phyloP scores from a whole-genome alignment of 2,329 filamentous ascomycete species.

The Paracoccidioides brasiliensis region DNA sequence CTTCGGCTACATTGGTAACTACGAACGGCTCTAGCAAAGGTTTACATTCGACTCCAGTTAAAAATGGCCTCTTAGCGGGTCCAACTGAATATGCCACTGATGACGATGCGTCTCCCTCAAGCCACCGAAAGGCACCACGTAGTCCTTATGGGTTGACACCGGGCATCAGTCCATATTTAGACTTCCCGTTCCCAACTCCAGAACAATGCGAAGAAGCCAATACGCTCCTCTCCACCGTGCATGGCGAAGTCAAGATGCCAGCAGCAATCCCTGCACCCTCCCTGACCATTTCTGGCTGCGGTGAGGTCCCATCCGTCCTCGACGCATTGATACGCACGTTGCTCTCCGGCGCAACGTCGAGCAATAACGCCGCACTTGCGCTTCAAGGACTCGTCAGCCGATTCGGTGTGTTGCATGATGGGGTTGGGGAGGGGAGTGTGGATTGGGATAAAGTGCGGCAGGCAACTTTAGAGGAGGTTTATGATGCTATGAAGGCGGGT shows the following conservation, averaged over 20 bases:
- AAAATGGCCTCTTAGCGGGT: too few species aligned
- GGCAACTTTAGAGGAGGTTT: slow-evolving; percentile 48
- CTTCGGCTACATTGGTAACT: too few species aligned
- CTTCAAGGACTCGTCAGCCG: slow-evolving; percentile 51
- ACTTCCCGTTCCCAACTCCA: slow-evolving; percentile 50
- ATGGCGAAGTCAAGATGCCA: slow-evolving; percentile 53
- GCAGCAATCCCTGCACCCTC: slow-evolving; percentile 57
- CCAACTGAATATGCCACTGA: too few species aligned
- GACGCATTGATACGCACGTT: slow-evolving; percentile 51
- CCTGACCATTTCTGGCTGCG: slow-evolving; percentile 56
- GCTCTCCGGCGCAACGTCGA: slow-evolving; percentile 48
- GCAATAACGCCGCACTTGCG: slow-evolving; percentile 48
- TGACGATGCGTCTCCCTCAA: too few species aligned
- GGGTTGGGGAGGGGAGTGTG: slow-evolving; percentile 57
- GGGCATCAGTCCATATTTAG: slow-evolving; percentile 51
- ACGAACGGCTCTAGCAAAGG: too few species aligned
- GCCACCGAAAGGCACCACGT: slow-evolving; percentile 6
- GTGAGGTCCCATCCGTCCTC: slow-evolving; percentile 51
- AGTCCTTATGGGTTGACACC: slow-evolving; percentile 30
- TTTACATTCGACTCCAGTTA: too few species aligned
- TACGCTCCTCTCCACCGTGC: slow-evolving; percentile 48
- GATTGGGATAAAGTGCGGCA: slow-evolving; percentile 59
- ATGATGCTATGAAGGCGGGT: slow-evolving; percentile 54
- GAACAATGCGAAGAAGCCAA: slow-evolving; percentile 59
- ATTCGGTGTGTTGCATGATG: slow-evolving; percentile 44